Evolutionary conservation across 208 protist genomes (phyloP), one percentile per base, ranked within the genome.

Genomic region (Acanthamoeba sp.): DNA sequence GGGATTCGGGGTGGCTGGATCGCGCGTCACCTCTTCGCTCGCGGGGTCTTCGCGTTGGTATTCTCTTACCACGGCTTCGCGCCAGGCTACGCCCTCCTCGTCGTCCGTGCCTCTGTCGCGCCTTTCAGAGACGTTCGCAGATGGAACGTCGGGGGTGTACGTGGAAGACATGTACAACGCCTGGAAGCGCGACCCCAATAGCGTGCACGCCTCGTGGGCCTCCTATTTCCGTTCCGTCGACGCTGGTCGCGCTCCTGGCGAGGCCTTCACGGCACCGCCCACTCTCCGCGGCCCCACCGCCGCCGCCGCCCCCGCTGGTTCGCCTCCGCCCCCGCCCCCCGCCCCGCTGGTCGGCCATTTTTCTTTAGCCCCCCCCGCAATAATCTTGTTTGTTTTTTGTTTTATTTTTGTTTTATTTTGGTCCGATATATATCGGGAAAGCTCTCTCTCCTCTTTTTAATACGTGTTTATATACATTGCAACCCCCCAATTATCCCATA

Each of bases 161-260:
- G 34, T 97, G 20, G 96, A 97, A 59, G 94, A 95, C 29, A 97
- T 97, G 93, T 96, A 95, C 64, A 48, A 93, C 9, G 40, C 71
- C 18, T 97, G 96, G 96, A 94, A 96, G 45, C 80, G 64, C 29
- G 96, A 97, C 55, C 93, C 95, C 50, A 88, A 3, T 22, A 95
- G 95, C 29, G 96, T 97, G 34, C 95, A 97, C 66, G 50, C 24
- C 29, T 96, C 94, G 36, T 97, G 95, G 96, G 57, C 64, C 0
- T 90, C 64, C 5, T 97, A 95, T 94, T 97, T 97, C 82, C 22
- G 80, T 48, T 76, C 55, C 7, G 45, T 95, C 22, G 93, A 96
- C 27, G 66, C 40, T 12, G 93, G 78, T 59, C 48, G 48, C n/a
- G 50, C 42, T 32, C 48, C 80, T 14, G 95, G 95, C 24, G 93